phyloP scores from a whole-genome alignment of 1,284 basidiomycete species.

The Ustilago nuda region DNA sequence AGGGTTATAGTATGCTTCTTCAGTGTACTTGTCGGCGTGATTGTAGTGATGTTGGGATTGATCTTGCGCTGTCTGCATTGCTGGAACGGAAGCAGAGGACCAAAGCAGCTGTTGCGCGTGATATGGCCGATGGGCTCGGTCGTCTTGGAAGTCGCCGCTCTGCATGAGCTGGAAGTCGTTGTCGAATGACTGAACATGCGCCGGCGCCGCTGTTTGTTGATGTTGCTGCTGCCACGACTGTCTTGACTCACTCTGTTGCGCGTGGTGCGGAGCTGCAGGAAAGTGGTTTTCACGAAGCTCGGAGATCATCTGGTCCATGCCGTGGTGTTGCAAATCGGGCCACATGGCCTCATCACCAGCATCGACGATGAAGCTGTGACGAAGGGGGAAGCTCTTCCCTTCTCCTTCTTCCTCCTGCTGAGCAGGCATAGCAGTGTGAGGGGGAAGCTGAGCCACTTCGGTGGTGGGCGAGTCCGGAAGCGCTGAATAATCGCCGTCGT shows the following conservation, averaged over 20 bases:
- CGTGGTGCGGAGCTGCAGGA: not conserved
- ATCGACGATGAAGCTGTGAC: slow-evolving; percentile 36
- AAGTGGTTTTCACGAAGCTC: slow-evolving; percentile 17
- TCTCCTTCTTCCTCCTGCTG: not conserved
- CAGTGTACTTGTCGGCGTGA: not conserved
- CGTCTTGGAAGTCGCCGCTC: not conserved
- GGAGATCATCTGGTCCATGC: slow-evolving; percentile 16
- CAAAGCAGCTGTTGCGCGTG: slow-evolving; percentile 1
- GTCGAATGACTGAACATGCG: not conserved
- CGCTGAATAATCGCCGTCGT: slow-evolving; percentile 39
- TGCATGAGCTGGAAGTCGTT: slow-evolving; percentile 7
- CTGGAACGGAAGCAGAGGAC: not conserved
- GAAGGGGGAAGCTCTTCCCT: slow-evolving; percentile 10
- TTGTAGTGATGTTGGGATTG: slow-evolving; percentile 4
- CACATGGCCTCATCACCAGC: slow-evolving; percentile 41
- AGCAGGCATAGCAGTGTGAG: not conserved
- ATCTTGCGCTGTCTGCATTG: not conserved
- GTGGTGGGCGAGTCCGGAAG: slow-evolving; percentile 24
- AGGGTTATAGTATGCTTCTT: slow-evolving; percentile 22
- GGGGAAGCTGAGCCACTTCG: not conserved
- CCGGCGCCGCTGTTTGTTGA: not conserved
- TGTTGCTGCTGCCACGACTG: not conserved
- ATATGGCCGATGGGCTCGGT: slow-evolving; percentile 7
- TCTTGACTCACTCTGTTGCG: not conserved
- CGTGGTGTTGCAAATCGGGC: slow-evolving; percentile 37